Percentiles rank a stretch among this genome's conserved stretches.
Conservation (phyloP, 371 early-diverging fungal genomes). For the Blyttiomyces sp. region DNA sequence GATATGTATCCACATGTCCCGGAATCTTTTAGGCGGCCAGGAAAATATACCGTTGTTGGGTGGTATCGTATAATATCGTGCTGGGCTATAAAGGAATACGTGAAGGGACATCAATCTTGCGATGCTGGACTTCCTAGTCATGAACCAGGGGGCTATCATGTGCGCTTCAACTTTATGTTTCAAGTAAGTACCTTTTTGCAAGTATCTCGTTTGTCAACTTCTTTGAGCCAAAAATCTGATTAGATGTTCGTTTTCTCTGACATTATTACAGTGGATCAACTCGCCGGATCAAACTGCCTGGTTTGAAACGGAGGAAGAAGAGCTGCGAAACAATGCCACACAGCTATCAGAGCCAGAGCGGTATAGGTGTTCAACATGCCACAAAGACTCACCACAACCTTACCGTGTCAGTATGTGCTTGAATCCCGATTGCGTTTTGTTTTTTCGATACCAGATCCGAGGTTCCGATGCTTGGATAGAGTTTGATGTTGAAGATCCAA, state of each 20-base stretch:
- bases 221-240: no score
- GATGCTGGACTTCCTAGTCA: neutral
- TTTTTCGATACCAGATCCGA: no score
- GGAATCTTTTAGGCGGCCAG: no score
- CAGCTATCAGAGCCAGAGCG: neutral
- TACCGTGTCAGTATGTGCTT: no score
- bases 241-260: no score
- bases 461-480: no score
- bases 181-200: neutral
- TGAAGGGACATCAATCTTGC: neutral
- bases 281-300: slow-evolving; percentile 4
- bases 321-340: neutral
- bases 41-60: slow-evolving; percentile 7
- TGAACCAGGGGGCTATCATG: neutral
- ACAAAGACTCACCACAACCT: no score
- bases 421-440: no score
- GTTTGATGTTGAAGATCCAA: no score
- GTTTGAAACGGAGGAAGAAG: slow-evolving; percentile 1
- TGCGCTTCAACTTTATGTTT: slow-evolving; percentile 12
- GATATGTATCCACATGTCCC: no score
- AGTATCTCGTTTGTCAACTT: neutral
- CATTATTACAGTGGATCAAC: neutral
- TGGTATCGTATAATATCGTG: neutral
- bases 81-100: slow-evolving; percentile 9
- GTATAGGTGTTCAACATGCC: no score